These are phyloP conservation scores for Eleusine indica DNA, from an alignment of 176 grass and related monocot genomes.

Conservation along the genomic window DNA sequence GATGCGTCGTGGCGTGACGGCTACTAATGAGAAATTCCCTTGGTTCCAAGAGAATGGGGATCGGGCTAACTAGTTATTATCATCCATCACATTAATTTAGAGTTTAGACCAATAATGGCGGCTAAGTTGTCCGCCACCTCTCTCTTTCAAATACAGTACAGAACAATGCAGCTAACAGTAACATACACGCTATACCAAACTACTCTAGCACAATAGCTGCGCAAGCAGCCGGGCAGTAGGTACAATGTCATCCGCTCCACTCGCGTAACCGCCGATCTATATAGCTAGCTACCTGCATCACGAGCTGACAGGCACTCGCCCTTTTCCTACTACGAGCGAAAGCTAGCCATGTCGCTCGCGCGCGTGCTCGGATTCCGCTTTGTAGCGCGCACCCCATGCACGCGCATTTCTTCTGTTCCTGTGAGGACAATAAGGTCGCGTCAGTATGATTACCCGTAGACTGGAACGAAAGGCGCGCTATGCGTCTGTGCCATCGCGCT, in stretches of 20 bases:
- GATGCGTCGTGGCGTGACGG: not conserved
- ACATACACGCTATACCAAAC: too few relatives aligned
- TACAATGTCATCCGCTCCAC: not conserved
- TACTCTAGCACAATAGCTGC: not conserved
- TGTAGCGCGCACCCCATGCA: too few relatives aligned
- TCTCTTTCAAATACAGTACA: not conserved
- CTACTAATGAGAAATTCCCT: not conserved
- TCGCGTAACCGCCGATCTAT: too few relatives aligned
- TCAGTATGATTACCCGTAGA: not conserved
- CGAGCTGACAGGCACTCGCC: too few relatives aligned
- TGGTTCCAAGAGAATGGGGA: too few relatives aligned
- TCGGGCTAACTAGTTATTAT: too few relatives aligned
- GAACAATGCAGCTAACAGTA: not conserved
- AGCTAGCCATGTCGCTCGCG: not conserved
- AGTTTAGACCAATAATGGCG: not conserved
- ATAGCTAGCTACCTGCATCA: too few relatives aligned
- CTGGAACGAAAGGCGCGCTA: not conserved
- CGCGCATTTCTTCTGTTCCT: not conserved
- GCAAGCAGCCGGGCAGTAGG: not conserved
- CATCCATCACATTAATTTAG: too few relatives aligned
- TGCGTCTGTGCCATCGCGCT: not conserved
- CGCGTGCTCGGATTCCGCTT: not conserved
- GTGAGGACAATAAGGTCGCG: not conserved
- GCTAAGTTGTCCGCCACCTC: not conserved
- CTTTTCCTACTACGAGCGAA: too few relatives aligned